Conservation (phyloP, 345 rosid species). For the Linum usitatissimum region DNA sequence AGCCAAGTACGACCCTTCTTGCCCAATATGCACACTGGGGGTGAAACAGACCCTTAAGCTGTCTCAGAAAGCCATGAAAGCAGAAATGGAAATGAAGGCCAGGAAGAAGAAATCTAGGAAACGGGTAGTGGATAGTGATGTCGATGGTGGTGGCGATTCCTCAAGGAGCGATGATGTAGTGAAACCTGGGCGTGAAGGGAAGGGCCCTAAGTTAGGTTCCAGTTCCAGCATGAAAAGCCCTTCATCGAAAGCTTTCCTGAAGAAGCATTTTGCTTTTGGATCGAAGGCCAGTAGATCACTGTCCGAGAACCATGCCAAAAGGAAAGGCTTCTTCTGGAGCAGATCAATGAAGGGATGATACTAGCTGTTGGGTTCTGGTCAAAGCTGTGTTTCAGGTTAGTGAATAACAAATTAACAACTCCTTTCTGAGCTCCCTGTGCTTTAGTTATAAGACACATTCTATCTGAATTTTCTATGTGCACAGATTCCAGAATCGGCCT, state of each 20-base stretch:
- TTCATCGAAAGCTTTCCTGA: slow-evolving; percentile 49
- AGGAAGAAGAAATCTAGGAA: slow-evolving; percentile 59
- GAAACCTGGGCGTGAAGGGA: slow-evolving; percentile 38
- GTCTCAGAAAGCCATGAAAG: slow-evolving; percentile 70
- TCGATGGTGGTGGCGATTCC: slow-evolving; percentile 40
- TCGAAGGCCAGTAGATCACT: slow-evolving; percentile 46
- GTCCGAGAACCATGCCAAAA: slow-evolving; percentile 43
- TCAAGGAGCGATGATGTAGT: slow-evolving; percentile 28
- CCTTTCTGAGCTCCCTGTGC: neutral
- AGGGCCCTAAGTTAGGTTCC: slow-evolving; percentile 40
- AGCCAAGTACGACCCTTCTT: slow-evolving; percentile 75
- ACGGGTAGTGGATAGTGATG: slow-evolving; percentile 50
- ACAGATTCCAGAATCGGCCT: slow-evolving; percentile 22
- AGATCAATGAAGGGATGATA: slow-evolving; percentile 65
- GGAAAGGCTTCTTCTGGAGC: slow-evolving; percentile 83
- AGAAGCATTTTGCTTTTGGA: slow-evolving; percentile 69
- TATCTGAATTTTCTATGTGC: neutral
- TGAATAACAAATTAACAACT: neutral
- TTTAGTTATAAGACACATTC: too few relatives aligned
- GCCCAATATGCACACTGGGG: slow-evolving; percentile 88
- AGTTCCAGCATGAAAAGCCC: slow-evolving; percentile 64
- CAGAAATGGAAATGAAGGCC: slow-evolving; percentile 63
- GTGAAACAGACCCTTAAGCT: slow-evolving; percentile 60
- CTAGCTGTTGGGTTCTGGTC: slow-evolving; percentile 8
- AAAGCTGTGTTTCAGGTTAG: slow-evolving; percentile 23